Evolutionary conservation across 768 basidiomycete species (phyloP), one percentile per base, ranked within the genome.

Genomic region (Pleurotus salmoneostramineus): DNA sequence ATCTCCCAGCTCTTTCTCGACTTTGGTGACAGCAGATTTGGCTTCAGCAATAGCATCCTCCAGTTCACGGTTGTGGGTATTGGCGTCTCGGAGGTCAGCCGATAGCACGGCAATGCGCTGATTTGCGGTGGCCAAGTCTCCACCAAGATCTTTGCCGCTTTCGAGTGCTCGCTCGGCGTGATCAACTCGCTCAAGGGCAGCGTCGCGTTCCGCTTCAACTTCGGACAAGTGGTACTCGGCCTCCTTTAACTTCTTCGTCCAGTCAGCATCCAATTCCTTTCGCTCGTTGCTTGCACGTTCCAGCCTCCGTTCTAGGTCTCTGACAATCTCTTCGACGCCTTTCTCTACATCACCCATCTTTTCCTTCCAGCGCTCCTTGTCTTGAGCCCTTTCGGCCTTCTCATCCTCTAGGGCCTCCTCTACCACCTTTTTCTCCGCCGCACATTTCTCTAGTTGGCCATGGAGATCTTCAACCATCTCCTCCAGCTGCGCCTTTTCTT

Each of bases 281-380:
- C 72, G 73, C 27, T 68, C 72, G 55, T 73, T 71, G 63, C 89
- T 86, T 0, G 88, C 82, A 36, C 71, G 74, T 44, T 72, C 74
- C 2, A 82, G 64, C 61, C 81, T 84, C 60, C 64, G 63, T 70
- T 91, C 88, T 58, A 93, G 69, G 50, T 84, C 82, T n/a, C 71
- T 71, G 15, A 93, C 75, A 57, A 92, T 86, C 6, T 72, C 82
- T 37, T 82, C 80, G 31, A 90, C 89, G 3, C 87, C 88, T 50
- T 73, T 74, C 68, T 91, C 85, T 6, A 90, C 87, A 58, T 90
- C 89, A 6, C 61, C 63, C 83, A 92, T 89, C 46, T 87, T 77
- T 51, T 81, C 82, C 62, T 82, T 83, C 85, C 87, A 93, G 45
- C 83, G 72, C 32, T 85, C 83, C 60, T 86, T 88, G 65, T 91